Percentiles rank a stretch among this genome's conserved stretches.
These are phyloP conservation scores for Neurospora intermedia DNA, from an alignment of 495 filamentous ascomycete species.

Conservation along the genomic window DNA sequence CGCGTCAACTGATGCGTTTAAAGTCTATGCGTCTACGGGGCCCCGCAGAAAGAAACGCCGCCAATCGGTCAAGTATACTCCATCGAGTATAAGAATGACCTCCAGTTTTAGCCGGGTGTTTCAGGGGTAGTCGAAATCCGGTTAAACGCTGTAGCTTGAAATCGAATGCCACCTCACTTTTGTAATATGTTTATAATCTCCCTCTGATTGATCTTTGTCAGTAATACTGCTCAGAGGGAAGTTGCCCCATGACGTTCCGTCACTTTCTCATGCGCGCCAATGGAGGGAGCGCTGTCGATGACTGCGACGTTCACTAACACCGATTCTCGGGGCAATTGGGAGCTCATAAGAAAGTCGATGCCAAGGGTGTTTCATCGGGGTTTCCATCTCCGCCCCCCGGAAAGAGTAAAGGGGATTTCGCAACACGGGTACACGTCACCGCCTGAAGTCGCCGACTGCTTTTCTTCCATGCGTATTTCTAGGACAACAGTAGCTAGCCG, in stretches of 20 bases:
- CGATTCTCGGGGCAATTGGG: background rate
- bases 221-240: background rate
- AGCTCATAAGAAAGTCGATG: slow-evolving; percentile 5
- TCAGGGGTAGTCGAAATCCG: background rate
- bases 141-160: slow-evolving; percentile 4
- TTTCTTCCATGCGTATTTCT: background rate
- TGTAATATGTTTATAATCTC: slow-evolving; percentile 6
- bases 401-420: slow-evolving; percentile 3
- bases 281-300: background rate
- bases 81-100: background rate
- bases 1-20: background rate
- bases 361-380: slow-evolving; percentile 2
- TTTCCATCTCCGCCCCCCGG: background rate
- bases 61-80: slow-evolving; percentile 2
- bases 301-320: background rate
- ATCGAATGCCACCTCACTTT: slow-evolving; percentile 1
- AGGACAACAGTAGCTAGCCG: background rate
- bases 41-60: slow-evolving; percentile 3
- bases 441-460: background rate
- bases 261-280: slow-evolving; percentile 6
- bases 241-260: background rate
- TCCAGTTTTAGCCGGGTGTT: slow-evolving; percentile 6
- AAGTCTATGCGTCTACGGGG: background rate
- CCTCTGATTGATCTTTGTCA: background rate
- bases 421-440: background rate